Evolutionary conservation across 78 protist species (phyloP).

Genomic region (Dictyostelium citrinum): DNA sequence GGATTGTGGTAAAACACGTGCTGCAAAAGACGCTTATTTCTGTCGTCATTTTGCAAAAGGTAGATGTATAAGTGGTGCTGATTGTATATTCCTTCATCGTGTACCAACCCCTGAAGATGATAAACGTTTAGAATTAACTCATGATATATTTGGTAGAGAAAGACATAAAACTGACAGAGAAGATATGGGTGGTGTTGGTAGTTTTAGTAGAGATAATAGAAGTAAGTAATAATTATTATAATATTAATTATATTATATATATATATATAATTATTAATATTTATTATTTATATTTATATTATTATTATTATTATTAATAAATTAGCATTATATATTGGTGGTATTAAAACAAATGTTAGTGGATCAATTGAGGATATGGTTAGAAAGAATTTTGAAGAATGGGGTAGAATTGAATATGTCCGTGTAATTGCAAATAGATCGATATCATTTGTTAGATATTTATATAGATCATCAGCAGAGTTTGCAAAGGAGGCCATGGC

Average conservation of each 20-base stretch:
- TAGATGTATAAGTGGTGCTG: slow-evolving; percentile 62
- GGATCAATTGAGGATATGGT: slow-evolving; percentile 45
- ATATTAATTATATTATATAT: background rate
- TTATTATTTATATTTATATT: background rate
- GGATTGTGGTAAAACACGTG: slow-evolving; percentile 76
- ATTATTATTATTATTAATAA: background rate
- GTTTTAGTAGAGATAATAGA: slow-evolving; percentile 76
- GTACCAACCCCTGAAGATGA: slow-evolving; percentile 80
- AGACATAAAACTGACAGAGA: slow-evolving; percentile 73
- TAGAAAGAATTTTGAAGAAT: slow-evolving; percentile 57
- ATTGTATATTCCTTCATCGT: slow-evolving; percentile 74
- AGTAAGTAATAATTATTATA: slow-evolving; percentile 6
- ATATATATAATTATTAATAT: background rate
- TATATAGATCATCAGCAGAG: slow-evolving; percentile 69
- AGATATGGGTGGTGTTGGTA: slow-evolving; percentile 86
- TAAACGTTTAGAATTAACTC: slow-evolving; percentile 15
- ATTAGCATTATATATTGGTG: slow-evolving; percentile 70
- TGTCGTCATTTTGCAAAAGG: slow-evolving; percentile 72
- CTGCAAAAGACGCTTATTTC: slow-evolving; percentile 51
- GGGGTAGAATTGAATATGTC: slow-evolving; percentile 74
- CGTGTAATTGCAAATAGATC: slow-evolving; percentile 64
- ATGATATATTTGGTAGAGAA: slow-evolving; percentile 83
- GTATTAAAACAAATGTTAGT: slow-evolving; percentile 28
- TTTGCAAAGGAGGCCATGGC: slow-evolving; percentile 84
- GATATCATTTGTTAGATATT: slow-evolving; percentile 79